Conservation (phyloP, 2,329 filamentous ascomycete species). For the Neospermospora avenae region DNA sequence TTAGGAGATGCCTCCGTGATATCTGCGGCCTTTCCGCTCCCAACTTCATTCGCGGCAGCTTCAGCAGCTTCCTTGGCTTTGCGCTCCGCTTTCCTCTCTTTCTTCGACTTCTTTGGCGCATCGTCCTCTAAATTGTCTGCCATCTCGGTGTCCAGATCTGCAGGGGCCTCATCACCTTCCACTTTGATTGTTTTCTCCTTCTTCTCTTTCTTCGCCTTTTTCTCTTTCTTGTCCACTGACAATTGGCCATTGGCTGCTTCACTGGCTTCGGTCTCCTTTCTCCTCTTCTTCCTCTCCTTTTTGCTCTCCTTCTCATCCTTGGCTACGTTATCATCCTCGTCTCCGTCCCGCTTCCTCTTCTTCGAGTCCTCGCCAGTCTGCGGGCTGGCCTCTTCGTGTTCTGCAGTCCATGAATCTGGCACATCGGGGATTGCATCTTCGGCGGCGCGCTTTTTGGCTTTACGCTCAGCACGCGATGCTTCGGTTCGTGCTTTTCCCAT, state of each 20-base stretch:
- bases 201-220: conserved; percentile 21
- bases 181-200: conserved; percentile 16
- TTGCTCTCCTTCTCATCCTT: conserved; percentile 22
- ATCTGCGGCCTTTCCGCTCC: not conserved
- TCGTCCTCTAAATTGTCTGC: conserved; percentile 13
- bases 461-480: conserved; percentile 33
- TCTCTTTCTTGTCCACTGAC: conserved; percentile 14
- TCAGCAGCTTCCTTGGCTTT: conserved; percentile 34
- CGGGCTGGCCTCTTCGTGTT: conserved; percentile 26
- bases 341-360: conserved; percentile 25
- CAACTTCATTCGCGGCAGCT: conserved; percentile 23
- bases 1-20: not conserved
- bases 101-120: conserved; percentile 36
- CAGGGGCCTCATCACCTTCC: not conserved
- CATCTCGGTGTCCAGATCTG: conserved; percentile 13
- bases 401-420: conserved; percentile 28
- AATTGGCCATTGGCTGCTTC: conserved; percentile 13
- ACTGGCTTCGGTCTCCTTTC: conserved; percentile 10
- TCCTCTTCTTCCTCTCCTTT: conserved; percentile 22
- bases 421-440: conserved; percentile 36
- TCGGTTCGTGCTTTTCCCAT: conserved; percentile 31
- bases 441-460: conserved; percentile 35
- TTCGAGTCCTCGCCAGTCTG: conserved; percentile 14
- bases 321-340: conserved; percentile 14
- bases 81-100: conserved; percentile 36